These are phyloP conservation scores for Aureobasidium vineae DNA, from an alignment of 2,329 filamentous ascomycete genomes.

Conservation along the genomic window DNA sequence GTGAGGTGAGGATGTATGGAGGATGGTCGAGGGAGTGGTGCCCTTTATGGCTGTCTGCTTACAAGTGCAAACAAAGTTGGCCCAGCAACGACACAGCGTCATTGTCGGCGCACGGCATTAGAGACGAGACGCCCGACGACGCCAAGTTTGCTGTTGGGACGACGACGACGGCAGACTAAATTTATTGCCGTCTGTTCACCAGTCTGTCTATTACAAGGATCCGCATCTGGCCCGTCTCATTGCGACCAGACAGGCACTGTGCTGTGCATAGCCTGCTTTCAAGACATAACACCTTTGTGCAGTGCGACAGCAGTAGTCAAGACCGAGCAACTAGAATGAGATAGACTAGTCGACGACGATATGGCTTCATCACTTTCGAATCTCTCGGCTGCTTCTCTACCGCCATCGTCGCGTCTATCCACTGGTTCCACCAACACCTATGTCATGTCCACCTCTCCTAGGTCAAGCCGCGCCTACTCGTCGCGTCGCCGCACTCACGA, in stretches of 20 bases:
- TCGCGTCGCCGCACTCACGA: constrained; percentile 57
- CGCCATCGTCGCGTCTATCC: constrained; percentile 27
- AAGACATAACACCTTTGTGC: background rate
- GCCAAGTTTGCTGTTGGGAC: constrained; percentile 18
- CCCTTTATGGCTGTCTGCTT: constrained; percentile 26
- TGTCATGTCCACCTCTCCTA: constrained; percentile 84
- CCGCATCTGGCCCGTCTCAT: background rate
- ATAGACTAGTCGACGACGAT: background rate
- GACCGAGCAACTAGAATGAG: background rate
- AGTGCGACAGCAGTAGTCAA: background rate
- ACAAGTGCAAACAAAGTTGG: constrained; percentile 25
- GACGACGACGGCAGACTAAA: constrained; percentile 12
- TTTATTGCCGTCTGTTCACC: constrained; percentile 5
- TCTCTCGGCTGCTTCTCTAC: constrained; percentile 17
- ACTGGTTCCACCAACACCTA: constrained; percentile 66
- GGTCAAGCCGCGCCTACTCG: constrained; percentile 56
- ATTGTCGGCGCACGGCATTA: background rate
- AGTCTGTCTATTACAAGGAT: background rate
- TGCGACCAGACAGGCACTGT: constrained; percentile 1
- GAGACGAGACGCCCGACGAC: constrained; percentile 8
- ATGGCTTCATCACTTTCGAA: constrained; percentile 29
- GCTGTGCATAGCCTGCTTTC: background rate
- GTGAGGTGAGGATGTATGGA: constrained; percentile 31
- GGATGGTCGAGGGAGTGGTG: constrained; percentile 14
- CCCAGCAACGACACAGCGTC: constrained; percentile 16